Evolutionary conservation across 2,329 filamentous ascomycete species (phyloP).

Genomic region (Tetracladium maxilliforme): DNA sequence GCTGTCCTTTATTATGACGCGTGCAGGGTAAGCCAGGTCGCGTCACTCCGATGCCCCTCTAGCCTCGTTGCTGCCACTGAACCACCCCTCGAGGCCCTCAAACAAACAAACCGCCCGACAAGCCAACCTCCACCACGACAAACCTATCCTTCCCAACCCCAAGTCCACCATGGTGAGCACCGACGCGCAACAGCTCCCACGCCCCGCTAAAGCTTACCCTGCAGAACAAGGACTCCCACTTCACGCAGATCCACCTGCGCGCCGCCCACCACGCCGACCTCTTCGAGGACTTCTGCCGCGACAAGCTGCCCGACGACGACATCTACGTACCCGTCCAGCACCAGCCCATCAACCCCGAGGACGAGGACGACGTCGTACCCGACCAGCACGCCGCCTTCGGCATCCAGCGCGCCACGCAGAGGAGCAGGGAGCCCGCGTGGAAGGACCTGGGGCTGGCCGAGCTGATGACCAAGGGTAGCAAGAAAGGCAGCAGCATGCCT

Average conservation of each 20-base stretch:
- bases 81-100: no score
- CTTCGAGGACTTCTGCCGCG: constrained; percentile 62
- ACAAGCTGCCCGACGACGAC: constrained; percentile 59
- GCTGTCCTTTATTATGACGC: no score
- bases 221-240: constrained; percentile 53
- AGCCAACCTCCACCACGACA: no score
- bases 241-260: constrained; percentile 66
- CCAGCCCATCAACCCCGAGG: constrained; percentile 73
- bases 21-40: no score
- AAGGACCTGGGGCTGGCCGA: constrained; percentile 61
- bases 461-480: constrained; percentile 46
- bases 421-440: constrained; percentile 58
- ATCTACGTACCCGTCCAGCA: constrained; percentile 70
- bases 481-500: no score
- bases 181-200: no score
- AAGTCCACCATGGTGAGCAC: no score
- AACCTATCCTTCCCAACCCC: no score
- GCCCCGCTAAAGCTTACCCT: no score
- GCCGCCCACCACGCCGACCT: constrained; percentile 59
- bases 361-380: constrained; percentile 78
- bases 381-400: constrained; percentile 82
- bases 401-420: constrained; percentile 67
- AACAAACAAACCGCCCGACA: no score
- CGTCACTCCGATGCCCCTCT: no score
- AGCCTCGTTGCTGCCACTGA: no score